Percentiles rank a stretch among this genome's conserved stretches.
Evolutionary conservation across 148 eudicot species (phyloP).

Genomic region (Cornus controversa): DNA sequence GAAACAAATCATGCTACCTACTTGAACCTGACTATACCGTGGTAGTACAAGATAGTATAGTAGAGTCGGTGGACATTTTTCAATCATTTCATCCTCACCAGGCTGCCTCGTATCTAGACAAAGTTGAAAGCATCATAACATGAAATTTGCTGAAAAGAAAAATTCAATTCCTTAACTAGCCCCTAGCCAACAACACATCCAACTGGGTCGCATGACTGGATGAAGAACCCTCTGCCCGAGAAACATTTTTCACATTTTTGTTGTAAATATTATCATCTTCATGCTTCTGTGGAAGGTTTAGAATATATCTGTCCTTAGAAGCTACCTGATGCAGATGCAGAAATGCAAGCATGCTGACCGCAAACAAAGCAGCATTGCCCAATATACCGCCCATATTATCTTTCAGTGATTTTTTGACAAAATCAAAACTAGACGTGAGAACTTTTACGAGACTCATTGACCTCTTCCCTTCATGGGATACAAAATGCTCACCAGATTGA

Average conservation of each 20-base stretch:
- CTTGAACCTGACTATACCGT: not conserved
- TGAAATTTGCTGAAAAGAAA: not conserved
- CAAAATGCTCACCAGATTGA: constrained; percentile 34
- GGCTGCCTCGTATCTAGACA: not conserved
- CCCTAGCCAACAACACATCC: constrained; percentile 87
- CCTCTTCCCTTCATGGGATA: constrained; percentile 30
- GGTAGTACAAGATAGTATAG: too few species aligned
- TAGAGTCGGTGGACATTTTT: not conserved
- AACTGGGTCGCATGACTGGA: constrained; percentile 27
- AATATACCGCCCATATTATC: constrained; percentile 66
- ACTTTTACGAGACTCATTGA: constrained; percentile 46
- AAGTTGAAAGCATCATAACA: not conserved
- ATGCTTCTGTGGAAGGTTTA: constrained; percentile 31
- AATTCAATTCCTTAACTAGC: constrained; percentile 26
- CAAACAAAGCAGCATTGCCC: constrained; percentile 85
- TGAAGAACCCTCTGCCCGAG: constrained; percentile 29
- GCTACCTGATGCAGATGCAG: constrained; percentile 68
- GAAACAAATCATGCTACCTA: not conserved
- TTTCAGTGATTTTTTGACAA: constrained; percentile 56
- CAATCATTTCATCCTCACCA: not conserved
- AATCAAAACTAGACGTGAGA: constrained; percentile 41
- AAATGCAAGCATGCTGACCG: constrained; percentile 81
- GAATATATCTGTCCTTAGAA: constrained; percentile 27
- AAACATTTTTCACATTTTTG: constrained; percentile 30
- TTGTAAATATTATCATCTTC: constrained; percentile 25